Percentiles rank a stretch among this genome's conserved stretches.
Evolutionary conservation across 441 rosid species (phyloP).

Genomic region (Bocquillonia castaneifolia): DNA sequence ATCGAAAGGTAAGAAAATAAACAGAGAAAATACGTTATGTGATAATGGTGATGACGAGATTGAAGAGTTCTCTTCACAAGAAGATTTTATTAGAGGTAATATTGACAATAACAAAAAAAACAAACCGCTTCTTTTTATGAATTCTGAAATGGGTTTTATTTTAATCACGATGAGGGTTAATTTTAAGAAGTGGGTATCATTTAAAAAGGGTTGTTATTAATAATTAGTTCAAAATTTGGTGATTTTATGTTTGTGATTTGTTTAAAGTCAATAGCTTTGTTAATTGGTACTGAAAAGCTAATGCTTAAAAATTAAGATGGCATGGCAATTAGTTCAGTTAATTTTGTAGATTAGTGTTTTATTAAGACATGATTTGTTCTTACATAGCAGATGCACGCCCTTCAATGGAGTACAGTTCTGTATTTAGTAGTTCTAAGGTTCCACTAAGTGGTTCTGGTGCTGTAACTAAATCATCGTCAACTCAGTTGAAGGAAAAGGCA

Average conservation of each 20-base stretch:
- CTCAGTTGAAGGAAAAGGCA: constrained; percentile 27
- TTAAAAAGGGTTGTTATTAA: neutral
- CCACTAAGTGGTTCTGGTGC: constrained; percentile 44
- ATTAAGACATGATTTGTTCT: constrained; percentile 2
- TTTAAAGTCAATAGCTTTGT: too few species aligned
- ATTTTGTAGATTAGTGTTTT: constrained; percentile 12
- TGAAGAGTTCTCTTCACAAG: constrained; percentile 73
- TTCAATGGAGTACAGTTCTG: constrained; percentile 38
- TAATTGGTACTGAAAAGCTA: too few species aligned
- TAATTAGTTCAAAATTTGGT: neutral
- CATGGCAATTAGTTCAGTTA: too few species aligned
- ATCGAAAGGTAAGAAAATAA: constrained; percentile 15
- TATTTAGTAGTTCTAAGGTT: constrained; percentile 59
- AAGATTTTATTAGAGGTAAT: constrained; percentile 38
- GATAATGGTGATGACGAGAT: constrained; percentile 59
- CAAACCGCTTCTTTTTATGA: too few species aligned
- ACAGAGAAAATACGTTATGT: constrained; percentile 8
- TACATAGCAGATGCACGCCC: constrained; percentile 38
- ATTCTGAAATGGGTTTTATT: neutral
- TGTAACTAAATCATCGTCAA: constrained; percentile 35
- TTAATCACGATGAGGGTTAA: neutral
- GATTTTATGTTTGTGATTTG: neutral
- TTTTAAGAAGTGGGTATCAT: neutral
- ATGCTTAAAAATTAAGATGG: neutral
- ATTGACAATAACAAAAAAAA: too few species aligned